Base-by-base conservation (phyloP, 148 eudicot genomes). In the Camellia sinensis region DNA sequence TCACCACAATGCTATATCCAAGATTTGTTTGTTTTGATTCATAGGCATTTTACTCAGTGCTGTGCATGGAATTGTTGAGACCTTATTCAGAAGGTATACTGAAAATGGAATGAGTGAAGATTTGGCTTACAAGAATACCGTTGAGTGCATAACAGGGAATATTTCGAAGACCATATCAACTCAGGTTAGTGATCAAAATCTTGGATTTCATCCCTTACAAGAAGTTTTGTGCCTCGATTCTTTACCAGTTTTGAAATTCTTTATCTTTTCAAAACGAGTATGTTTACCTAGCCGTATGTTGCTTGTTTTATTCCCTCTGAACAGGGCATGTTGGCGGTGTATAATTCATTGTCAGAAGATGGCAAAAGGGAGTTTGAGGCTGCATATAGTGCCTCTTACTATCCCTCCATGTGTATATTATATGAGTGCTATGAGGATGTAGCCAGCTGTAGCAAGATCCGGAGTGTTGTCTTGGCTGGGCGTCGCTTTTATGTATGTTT, bases 321-420 rank as follows among this genome's bases (percentile, higher is more conserved):
- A 81, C 86, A 96, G 99, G 99, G 99, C 82, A 96, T 96, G 95
- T 73, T 93, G 60, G n/a, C n/a, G n/a, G n/a, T n/a, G n/a, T n/a
- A n/a, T n/a, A n/a, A n/a, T n/a, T n/a, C n/a, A n/a, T n/a, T n/a
- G n/a, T n/a, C n/a, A n/a, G n/a, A n/a, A n/a, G n/a, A n/a, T n/a
- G n/a, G n/a, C n/a, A n/a, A n/a, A n/a, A n/a, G n/a, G n/a, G n/a
- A n/a, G n/a, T n/a, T n/a, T n/a, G n/a, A n/a, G n/a, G n/a, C n/a
- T n/a, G n/a, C n/a, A n/a, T n/a, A n/a, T n/a, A n/a, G n/a, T n/a
- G n/a, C n/a, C n/a, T n/a, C n/a, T n/a, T n/a, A n/a, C n/a, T n/a
- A n/a, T n/a, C n/a, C n/a, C n/a, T n/a, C n/a, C n/a, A n/a, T n/a
- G n/a, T n/a, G n/a, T n/a, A n/a, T n/a, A n/a, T n/a, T n/a, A n/a